A percentile compares a stretch with the other conserved stretches of the same genome.
phyloP scores from a whole-genome alignment of 2,329 filamentous ascomycete genomes.

The Gaeumannomyces tritici region DNA sequence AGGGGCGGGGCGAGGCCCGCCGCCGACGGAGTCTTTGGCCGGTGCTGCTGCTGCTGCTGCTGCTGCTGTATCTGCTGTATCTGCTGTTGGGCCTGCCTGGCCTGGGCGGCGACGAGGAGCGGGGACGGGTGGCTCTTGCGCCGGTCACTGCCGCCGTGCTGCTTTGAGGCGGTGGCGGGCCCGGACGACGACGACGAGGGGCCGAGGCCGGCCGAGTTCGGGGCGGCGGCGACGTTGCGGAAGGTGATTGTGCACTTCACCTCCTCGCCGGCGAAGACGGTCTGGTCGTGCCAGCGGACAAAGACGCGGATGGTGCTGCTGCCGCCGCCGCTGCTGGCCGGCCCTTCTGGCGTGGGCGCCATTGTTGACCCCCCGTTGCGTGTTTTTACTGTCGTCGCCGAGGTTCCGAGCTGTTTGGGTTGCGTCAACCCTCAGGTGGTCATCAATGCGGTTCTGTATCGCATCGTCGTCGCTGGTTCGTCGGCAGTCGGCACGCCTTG shows the following conservation, averaged over 20 bases:
- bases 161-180: too few relatives aligned
- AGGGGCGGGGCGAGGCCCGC: constrained; percentile 6
- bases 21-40: not conserved
- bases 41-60: constrained; percentile 7
- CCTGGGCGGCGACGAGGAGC: constrained; percentile 12
- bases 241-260: constrained; percentile 95
- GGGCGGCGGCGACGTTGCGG: constrained; percentile 62
- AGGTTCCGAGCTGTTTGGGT: not conserved
- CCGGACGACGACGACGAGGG: not conserved
- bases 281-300: constrained; percentile 88
- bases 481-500: not conserved
- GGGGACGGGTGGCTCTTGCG: constrained; percentile 6
- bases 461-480: not conserved
- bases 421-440: not conserved
- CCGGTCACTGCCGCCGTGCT: constrained; percentile 17
- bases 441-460: not conserved
- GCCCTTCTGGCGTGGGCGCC: constrained; percentile 31
- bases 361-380: constrained; percentile 19
- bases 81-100: constrained; percentile 3
- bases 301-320: constrained; percentile 79
- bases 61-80: constrained; percentile 5
- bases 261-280: constrained; percentile 93
- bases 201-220: constrained; percentile 13
- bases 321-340: not conserved
- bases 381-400: not conserved